phyloP scores from a whole-genome alignment of 371 early-diverging fungal genomes.

The Mortierella sp. region DNA sequence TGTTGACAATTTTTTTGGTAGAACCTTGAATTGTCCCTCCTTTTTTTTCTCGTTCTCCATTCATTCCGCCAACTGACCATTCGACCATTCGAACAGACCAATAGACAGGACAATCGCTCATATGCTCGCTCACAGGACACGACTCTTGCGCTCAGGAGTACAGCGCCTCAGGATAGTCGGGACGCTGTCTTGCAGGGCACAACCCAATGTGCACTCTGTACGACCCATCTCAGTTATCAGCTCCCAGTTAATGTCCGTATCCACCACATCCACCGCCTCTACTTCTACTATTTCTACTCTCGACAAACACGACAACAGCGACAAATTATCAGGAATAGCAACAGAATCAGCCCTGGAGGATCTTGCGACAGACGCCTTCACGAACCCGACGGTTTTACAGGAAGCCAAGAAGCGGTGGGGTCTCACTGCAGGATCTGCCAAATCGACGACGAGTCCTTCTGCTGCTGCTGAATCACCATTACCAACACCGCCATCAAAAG shows the following conservation, averaged over 20 bases:
- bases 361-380: constrained; percentile 18
- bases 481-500: neutral
- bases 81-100: neutral
- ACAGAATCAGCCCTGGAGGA: neutral
- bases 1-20: too few species aligned
- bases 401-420: constrained; percentile 40
- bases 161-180: neutral
- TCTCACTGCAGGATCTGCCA: neutral
- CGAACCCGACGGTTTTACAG: neutral
- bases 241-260: neutral
- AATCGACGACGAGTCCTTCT: neutral
- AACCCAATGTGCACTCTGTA: neutral
- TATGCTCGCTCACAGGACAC: neutral
- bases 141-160: neutral
- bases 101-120: neutral
- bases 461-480: too few species aligned
- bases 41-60: neutral
- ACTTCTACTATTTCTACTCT: neutral
- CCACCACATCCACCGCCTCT: neutral
- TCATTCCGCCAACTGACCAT: neutral
- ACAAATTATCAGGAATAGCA: neutral
- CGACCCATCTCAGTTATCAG: neutral
- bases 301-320: neutral
- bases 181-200: neutral
- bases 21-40: too few species aligned